A percentile compares a stretch with the other conserved stretches of the same genome.
Conservation (phyloP, 305 asterid species). For the Fraxinus dipetala region DNA sequence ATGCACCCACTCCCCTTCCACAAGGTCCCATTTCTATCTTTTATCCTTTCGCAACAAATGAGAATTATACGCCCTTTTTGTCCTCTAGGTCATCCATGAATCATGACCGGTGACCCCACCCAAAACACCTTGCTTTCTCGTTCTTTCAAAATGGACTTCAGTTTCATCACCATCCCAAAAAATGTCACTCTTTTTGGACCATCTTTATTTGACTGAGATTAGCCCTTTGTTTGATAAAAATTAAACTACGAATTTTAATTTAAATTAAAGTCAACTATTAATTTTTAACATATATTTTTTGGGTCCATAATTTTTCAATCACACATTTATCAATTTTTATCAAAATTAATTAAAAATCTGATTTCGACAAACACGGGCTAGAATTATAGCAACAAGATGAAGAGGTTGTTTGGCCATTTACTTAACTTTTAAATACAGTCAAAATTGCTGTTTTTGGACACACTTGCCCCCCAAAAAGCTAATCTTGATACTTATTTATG, state of each 20-base stretch:
- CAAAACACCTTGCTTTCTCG: neutral
- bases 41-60: neutral
- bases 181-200: constrained; percentile 1
- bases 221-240: neutral
- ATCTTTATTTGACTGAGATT: neutral
- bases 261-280: no score
- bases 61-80: neutral
- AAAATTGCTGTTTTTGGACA: neutral
- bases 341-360: no score
- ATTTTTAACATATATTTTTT: no score
- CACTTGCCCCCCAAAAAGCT: neutral
- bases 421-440: neutral
- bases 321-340: no score
- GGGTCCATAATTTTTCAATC: no score
- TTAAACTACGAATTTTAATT: no score
- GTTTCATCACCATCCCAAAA: constrained; percentile 26
- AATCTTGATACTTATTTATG: neutral
- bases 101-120: constrained; percentile 31
- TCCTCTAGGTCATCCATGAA: constrained; percentile 38
- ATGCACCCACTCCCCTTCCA: neutral
- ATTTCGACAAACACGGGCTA: neutral
- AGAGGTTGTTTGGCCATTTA: neutral
- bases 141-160: neutral
- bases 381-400: neutral
- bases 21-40: neutral